These are phyloP conservation scores for Paramecium biaurelia DNA, from an alignment of 73 alveolate genomes.

Conservation along the genomic window DNA sequence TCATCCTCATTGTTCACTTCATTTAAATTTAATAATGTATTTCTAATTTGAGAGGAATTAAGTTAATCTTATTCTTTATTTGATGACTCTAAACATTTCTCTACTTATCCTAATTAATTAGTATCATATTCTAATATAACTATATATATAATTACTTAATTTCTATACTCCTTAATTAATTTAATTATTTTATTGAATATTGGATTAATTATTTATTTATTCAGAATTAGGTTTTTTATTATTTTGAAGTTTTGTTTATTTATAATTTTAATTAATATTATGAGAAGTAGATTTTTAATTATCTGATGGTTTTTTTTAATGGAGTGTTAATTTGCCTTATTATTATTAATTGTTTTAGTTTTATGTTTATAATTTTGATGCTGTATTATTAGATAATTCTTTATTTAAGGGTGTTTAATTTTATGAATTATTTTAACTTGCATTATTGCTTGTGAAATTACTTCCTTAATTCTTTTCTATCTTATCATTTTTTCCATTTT, in stretches of 20 bases:
- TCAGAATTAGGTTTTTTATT: neutral
- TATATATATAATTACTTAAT: neutral
- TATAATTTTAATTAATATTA: neutral
- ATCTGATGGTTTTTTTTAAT: neutral
- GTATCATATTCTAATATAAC: neutral
- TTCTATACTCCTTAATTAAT: neutral
- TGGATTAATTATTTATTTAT: neutral
- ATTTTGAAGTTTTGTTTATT: neutral
- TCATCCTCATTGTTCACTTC: neutral
- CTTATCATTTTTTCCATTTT: neutral
- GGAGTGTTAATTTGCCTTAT: neutral
- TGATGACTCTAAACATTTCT: neutral
- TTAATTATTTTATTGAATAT: neutral
- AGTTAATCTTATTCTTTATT: neutral
- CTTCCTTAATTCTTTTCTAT: neutral
- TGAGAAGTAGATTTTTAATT: neutral
- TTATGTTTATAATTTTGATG: neutral
- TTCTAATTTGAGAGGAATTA: neutral
- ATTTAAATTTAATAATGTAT: neutral
- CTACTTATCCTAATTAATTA: neutral
- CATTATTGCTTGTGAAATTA: neutral
- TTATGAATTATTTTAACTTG: neutral
- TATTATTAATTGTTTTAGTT: neutral
- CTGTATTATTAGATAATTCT: neutral
- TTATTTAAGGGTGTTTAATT: neutral